Evolutionary conservation across 1,284 basidiomycete genomes (phyloP).

Genomic region (Ganoderma resinaceum): DNA sequence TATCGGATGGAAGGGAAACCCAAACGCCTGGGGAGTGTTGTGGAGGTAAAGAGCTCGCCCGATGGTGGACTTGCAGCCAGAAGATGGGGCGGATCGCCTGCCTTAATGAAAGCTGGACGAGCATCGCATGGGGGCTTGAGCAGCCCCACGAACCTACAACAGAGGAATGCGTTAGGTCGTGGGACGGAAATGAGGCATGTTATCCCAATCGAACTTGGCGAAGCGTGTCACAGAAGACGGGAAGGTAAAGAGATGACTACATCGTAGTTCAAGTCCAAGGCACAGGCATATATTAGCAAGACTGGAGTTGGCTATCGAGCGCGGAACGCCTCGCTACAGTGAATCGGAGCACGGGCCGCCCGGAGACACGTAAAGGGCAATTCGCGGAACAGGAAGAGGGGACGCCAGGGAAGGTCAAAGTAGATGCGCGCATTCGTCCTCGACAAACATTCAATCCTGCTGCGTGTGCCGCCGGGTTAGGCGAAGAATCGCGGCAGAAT

Average conservation of each 20-base stretch:
- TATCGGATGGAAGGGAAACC: slow-evolving; percentile 1
- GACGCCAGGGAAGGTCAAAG: neutral
- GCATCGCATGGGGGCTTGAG: neutral
- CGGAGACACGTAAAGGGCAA: neutral
- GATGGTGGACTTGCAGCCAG: neutral
- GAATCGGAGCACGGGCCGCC: neutral
- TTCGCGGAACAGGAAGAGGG: neutral
- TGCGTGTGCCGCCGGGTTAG: neutral
- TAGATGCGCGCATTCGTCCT: neutral
- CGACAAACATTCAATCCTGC: neutral
- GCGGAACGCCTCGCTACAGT: neutral
- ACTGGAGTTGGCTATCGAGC: neutral
- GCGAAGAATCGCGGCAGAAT: neutral
- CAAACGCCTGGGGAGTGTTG: neutral
- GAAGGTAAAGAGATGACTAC: neutral
- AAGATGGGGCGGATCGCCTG: neutral
- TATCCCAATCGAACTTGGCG: neutral
- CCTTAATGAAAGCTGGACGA: neutral
- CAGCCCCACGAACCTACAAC: neutral
- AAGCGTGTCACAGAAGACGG: neutral
- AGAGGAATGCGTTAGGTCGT: neutral
- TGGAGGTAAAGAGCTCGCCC: neutral
- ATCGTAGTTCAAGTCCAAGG: neutral
- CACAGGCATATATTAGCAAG: neutral
- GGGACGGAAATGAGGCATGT: slow-evolving; percentile 5